These are phyloP conservation scores for Beverwykella pulmonaria DNA, from an alignment of 495 filamentous ascomycete genomes.

Conservation along the genomic window DNA sequence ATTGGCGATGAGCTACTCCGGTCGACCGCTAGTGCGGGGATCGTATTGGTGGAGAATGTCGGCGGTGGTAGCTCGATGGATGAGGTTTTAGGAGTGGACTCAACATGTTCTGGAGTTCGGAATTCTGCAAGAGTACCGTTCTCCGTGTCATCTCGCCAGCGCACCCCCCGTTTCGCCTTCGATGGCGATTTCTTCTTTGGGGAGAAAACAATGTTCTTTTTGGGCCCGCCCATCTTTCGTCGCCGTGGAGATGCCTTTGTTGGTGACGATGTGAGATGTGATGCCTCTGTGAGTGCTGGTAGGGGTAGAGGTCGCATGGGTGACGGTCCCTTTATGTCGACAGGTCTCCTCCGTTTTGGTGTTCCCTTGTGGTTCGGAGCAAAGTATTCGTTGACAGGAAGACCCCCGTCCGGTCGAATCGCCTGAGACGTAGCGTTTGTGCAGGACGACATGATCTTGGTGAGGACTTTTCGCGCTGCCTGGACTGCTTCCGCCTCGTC, in stretches of 20 bases:
- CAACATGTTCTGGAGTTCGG: slow-evolving; percentile 74
- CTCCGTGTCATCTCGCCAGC: slow-evolving; percentile 93
- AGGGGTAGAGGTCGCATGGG: slow-evolving; percentile 38
- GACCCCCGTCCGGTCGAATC: slow-evolving; percentile 84
- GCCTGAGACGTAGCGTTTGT: slow-evolving; percentile 73
- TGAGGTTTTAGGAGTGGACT: slow-evolving; percentile 55
- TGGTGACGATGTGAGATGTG: slow-evolving; percentile 54
- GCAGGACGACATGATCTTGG: slow-evolving; percentile 75
- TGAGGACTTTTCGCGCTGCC: slow-evolving; percentile 76
- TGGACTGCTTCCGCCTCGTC: slow-evolving; percentile 78
- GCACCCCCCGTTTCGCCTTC: slow-evolving; percentile 73
- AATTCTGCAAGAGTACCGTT: slow-evolving; percentile 81
- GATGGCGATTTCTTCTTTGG: slow-evolving; percentile 73
- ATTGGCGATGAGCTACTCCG: slow-evolving; percentile 61
- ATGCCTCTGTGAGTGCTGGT: slow-evolving; percentile 38
- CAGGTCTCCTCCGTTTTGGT: slow-evolving; percentile 72
- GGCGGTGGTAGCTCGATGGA: slow-evolving; percentile 49
- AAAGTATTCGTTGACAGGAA: slow-evolving; percentile 64
- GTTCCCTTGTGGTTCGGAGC: slow-evolving; percentile 71
- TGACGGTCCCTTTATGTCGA: slow-evolving; percentile 45
- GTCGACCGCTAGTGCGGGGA: slow-evolving; percentile 10
- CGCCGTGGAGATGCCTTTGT: slow-evolving; percentile 78
- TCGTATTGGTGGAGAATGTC: slow-evolving; percentile 12
- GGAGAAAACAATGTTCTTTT: slow-evolving; percentile 75
- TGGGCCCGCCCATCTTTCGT: slow-evolving; percentile 66